Percentiles rank a stretch among this genome's conserved stretches.
These are phyloP conservation scores for Cercospora zeina DNA, from an alignment of 2,329 filamentous ascomycete genomes.

Conservation along the genomic window DNA sequence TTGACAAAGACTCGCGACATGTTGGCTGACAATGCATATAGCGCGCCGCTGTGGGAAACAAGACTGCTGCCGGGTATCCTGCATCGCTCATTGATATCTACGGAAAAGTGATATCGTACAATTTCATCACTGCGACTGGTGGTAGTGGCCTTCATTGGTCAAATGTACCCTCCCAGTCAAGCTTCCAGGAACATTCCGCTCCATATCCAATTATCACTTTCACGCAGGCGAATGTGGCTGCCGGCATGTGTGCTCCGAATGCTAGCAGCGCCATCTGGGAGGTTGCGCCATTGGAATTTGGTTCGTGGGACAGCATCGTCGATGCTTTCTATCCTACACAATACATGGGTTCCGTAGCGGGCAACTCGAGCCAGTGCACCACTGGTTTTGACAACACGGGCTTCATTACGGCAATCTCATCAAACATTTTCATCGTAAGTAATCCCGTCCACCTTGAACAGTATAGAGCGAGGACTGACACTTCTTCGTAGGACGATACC, in stretches of 20 bases:
- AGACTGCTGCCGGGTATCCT: constrained; percentile 21
- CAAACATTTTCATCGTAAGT: constrained; percentile 22
- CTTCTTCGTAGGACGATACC: neutral
- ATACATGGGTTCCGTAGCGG: constrained; percentile 19
- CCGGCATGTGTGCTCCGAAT: constrained; percentile 15
- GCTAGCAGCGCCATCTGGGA: constrained; percentile 22
- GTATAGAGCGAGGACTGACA: neutral
- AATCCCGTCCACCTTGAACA: neutral
- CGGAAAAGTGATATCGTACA: constrained; percentile 18
- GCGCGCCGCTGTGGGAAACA: constrained; percentile 20
- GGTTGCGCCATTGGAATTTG: constrained; percentile 22
- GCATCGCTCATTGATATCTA: constrained; percentile 22
- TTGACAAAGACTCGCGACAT: neutral
- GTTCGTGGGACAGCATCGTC: constrained; percentile 20
- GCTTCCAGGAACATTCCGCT: constrained; percentile 19
- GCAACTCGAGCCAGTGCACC: constrained; percentile 12
- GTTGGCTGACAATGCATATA: neutral
- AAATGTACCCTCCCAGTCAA: constrained; percentile 11
- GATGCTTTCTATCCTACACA: constrained; percentile 23
- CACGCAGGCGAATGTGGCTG: constrained; percentile 18
- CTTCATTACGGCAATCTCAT: constrained; percentile 22
- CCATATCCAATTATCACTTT: constrained; percentile 25
- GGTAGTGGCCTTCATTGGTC: constrained; percentile 16
- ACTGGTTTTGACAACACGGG: constrained; percentile 23
- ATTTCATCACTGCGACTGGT: constrained; percentile 17